These are phyloP conservation scores for Elaeis oleifera DNA, from an alignment of 202 grass and related monocot species.

Conservation along the genomic window DNA sequence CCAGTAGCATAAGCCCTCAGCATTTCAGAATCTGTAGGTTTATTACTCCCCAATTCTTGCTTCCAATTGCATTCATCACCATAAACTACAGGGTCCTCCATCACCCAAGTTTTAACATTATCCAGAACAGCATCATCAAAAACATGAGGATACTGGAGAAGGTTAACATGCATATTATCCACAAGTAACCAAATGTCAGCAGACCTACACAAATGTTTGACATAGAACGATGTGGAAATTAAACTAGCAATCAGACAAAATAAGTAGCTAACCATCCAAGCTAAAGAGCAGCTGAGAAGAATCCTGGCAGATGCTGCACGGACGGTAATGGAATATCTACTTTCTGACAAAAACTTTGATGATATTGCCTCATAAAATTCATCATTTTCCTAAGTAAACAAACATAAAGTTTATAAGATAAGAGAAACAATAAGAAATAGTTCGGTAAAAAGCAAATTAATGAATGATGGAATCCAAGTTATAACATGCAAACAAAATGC, in stretches of 20 bases:
- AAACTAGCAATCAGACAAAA: too few species aligned
- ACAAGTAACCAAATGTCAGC: constrained; percentile 5
- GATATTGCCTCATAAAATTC: constrained; percentile 81
- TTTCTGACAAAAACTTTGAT: constrained; percentile 67
- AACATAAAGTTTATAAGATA: too few species aligned
- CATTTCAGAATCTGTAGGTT: constrained; percentile 64
- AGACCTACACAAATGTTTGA: too few species aligned
- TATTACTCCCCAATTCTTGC: constrained; percentile 46
- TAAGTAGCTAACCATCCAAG: constrained; percentile 51
- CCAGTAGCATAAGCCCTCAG: constrained; percentile 75
- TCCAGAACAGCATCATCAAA: constrained; percentile 72
- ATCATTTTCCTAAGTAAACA: constrained; percentile 61
- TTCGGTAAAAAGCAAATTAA: too few species aligned
- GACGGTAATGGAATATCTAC: constrained; percentile 35
- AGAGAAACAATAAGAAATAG: too few species aligned
- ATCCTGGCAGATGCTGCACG: constrained; percentile 64
- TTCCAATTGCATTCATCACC: constrained; percentile 50
- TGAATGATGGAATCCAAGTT: not conserved
- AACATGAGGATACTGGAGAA: constrained; percentile 54
- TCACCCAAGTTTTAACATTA: constrained; percentile 82
- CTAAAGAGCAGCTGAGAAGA: constrained; percentile 63
- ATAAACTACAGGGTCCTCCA: constrained; percentile 33
- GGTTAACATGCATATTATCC: constrained; percentile 21
- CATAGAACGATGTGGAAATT: too few species aligned
- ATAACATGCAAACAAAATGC: not conserved